phyloP scores from a whole-genome alignment of 805 yeast species.

The Kodamaea leandrae region DNA sequence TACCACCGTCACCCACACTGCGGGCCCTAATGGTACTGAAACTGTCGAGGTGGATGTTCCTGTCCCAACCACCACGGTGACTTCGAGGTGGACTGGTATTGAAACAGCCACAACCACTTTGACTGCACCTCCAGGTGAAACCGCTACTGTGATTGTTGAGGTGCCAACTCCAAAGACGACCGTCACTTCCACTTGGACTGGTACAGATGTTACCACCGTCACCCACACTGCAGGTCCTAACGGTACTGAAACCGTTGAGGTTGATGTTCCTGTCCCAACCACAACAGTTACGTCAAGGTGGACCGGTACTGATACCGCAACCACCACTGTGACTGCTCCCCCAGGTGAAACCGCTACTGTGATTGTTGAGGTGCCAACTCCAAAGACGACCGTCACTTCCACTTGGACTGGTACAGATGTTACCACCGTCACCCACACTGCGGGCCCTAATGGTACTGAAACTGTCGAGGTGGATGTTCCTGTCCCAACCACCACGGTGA shows the following conservation, averaged over 20 bases:
- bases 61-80: neutral
- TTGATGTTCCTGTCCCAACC: conserved; percentile 7
- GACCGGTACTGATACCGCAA: conserved; percentile 10
- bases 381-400: conserved; percentile 14
- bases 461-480: conserved; percentile 12
- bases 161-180: conserved; percentile 14
- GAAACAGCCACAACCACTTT: conserved; percentile 6
- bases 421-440: conserved; percentile 11
- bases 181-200: conserved; percentile 13
- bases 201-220: conserved; percentile 8
- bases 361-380: conserved; percentile 12
- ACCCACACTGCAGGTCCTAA: conserved; percentile 10
- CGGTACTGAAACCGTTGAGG: conserved; percentile 11
- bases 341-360: conserved; percentile 12
- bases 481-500: conserved; percentile 7
- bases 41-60: conserved; percentile 15
- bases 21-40: too few relatives aligned
- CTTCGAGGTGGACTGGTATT: conserved; percentile 6
- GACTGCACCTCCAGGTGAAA: conserved; percentile 9
- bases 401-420: conserved; percentile 16
- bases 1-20: too few relatives aligned
- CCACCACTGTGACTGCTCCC: conserved; percentile 4
- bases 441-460: conserved; percentile 9
- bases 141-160: conserved; percentile 14
- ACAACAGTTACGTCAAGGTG: conserved; percentile 13